These are phyloP conservation scores for Trypanosoma boissoni DNA, from an alignment of 208 protist species.

Conservation along the genomic window DNA sequence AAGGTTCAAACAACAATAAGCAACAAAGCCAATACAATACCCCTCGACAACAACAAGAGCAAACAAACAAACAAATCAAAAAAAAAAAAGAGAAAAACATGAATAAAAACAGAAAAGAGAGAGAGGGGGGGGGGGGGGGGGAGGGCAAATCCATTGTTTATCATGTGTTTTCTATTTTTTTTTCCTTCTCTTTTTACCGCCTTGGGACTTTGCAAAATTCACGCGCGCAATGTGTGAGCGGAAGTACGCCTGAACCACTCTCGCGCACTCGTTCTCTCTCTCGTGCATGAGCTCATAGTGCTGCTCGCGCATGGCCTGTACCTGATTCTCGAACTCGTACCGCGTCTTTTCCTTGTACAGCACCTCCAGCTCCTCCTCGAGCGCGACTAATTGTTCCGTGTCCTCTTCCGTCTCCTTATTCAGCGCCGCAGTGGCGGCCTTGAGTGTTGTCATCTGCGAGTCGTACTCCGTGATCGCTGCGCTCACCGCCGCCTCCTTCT, in stretches of 20 bases:
- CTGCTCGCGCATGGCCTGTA: slow-evolving; percentile 63
- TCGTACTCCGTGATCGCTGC: slow-evolving; percentile 86
- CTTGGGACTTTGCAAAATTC: slow-evolving; percentile 20
- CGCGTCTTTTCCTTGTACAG: slow-evolving; percentile 53
- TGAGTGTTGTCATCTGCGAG: slow-evolving; percentile 45
- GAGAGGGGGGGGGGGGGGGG: no score
- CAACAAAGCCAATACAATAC: no score
- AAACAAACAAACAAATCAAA: no score
- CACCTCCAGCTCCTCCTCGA: slow-evolving; percentile 60
- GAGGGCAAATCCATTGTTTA: slow-evolving; percentile 27
- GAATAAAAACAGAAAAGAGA: no score
- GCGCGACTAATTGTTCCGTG: slow-evolving; percentile 52
- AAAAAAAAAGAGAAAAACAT: no score
- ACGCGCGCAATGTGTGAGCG: slow-evolving; percentile 56
- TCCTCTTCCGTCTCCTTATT: slow-evolving; percentile 76
- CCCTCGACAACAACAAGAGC: no score
- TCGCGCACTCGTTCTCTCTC: slow-evolving; percentile 39
- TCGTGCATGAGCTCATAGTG: slow-evolving; percentile 53
- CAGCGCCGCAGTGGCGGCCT: slow-evolving; percentile 42
- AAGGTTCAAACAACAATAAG: not conserved
- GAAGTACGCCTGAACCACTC: slow-evolving; percentile 87
- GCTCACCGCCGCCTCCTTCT: slow-evolving; percentile 80
- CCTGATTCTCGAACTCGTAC: slow-evolving; percentile 67
- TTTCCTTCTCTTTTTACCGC: slow-evolving; percentile 36
- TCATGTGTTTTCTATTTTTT: slow-evolving; percentile 42